Evolutionary conservation across 163 green algal species (phyloP).

Genomic region (Chloromonas sp.): DNA sequence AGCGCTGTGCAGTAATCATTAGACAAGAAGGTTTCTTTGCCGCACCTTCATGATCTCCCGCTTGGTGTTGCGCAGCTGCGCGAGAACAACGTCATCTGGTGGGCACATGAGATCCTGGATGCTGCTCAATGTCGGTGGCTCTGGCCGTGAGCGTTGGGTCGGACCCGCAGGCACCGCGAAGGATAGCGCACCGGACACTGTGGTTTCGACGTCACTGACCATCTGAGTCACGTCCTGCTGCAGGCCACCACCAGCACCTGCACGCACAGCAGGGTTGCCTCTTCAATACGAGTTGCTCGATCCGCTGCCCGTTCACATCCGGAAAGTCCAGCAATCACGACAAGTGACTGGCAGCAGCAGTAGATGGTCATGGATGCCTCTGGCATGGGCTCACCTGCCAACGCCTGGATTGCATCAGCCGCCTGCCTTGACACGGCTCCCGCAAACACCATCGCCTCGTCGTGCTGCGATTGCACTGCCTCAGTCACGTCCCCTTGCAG

Average conservation of each 20-base stretch:
- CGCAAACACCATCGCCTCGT: neutral
- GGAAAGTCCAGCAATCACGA: no score
- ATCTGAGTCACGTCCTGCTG: neutral
- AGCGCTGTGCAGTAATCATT: neutral
- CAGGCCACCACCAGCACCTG: neutral
- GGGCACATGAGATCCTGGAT: constrained; percentile 49
- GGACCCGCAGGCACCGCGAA: no score
- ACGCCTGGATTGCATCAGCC: neutral
- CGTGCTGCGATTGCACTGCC: neutral
- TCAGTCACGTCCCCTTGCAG: neutral
- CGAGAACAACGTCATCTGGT: constrained; percentile 19
- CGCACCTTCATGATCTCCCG: constrained; percentile 1
- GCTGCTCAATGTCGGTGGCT: no score
- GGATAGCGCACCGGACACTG: neutral
- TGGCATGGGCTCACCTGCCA: no score
- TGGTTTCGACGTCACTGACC: neutral
- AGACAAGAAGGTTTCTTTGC: neutral
- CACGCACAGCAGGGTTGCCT: neutral
- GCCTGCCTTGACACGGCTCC: neutral
- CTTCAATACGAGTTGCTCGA: no score
- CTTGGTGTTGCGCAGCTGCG: constrained; percentile 7
- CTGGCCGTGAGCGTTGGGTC: neutral
- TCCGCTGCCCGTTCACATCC: no score
- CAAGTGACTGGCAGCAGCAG: no score
- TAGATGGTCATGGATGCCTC: no score